These are phyloP conservation scores for Mortierella antarctica DNA, from an alignment of 192 early-diverging fungal genomes.

Conservation along the genomic window DNA sequence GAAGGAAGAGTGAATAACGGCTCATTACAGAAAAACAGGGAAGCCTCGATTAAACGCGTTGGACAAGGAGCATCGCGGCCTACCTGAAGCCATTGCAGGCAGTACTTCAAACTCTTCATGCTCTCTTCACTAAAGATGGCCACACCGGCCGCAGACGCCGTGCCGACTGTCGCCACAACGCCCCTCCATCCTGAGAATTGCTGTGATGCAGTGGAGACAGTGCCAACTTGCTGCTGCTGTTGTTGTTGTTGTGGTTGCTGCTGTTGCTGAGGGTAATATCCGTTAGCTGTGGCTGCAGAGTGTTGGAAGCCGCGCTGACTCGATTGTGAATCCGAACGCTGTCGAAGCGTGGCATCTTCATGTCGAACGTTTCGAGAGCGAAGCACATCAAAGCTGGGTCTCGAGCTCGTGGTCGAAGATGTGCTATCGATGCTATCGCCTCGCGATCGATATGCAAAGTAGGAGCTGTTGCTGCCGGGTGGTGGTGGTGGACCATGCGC, in stretches of 20 bases:
- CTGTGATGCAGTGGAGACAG: slow-evolving; percentile 22
- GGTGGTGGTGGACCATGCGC: neutral
- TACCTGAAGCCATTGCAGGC: slow-evolving; percentile 86
- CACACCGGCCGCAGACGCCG: slow-evolving; percentile 74
- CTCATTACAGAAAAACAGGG: neutral
- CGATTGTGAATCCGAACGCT: slow-evolving; percentile 45
- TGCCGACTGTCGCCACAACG: slow-evolving; percentile 72
- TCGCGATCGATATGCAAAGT: slow-evolving; percentile 42
- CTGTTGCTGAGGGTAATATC: slow-evolving; percentile 48
- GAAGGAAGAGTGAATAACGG: neutral
- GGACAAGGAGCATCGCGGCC: neutral
- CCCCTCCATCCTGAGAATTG: slow-evolving; percentile 68
- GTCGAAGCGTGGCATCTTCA: slow-evolving; percentile 39
- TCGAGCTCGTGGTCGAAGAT: slow-evolving; percentile 32
- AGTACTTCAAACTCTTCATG: slow-evolving; percentile 88
- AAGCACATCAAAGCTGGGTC: slow-evolving; percentile 50
- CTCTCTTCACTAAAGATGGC: slow-evolving; percentile 90
- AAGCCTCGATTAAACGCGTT: no score
- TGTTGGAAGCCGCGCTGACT: slow-evolving; percentile 39
- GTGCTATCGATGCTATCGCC: slow-evolving; percentile 48
- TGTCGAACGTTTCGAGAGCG: slow-evolving; percentile 29
- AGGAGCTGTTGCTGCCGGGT: slow-evolving; percentile 15
- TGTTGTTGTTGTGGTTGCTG: slow-evolving; percentile 34
- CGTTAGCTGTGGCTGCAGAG: slow-evolving; percentile 7
- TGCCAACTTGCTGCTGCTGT: slow-evolving; percentile 13